phyloP scores from a whole-genome alignment of 2,329 filamentous ascomycete genomes.

The Aureobasidium sp. region DNA sequence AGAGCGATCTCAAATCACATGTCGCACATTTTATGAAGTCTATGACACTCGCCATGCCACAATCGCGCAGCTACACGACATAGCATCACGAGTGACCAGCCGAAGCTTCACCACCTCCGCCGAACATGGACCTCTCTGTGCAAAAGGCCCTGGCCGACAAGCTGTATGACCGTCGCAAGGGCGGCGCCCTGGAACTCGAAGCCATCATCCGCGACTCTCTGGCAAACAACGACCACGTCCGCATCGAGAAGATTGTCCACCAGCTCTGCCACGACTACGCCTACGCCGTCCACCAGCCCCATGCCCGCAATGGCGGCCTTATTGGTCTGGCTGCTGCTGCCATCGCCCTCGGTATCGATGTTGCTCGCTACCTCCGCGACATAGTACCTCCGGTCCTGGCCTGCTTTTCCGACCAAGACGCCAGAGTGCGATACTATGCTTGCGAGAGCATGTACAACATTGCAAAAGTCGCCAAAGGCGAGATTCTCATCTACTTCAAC shows the following conservation, averaged over 20 bases:
- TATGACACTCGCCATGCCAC: neutral
- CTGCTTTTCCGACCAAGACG: conserved; percentile 97
- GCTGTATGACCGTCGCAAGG: conserved; percentile 96
- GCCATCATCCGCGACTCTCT: conserved; percentile 80
- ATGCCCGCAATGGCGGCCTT: conserved; percentile 90
- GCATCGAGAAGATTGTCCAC: conserved; percentile 79
- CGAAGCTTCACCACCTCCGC: neutral
- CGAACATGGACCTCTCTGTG: conserved; percentile 72
- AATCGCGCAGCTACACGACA: neutral
- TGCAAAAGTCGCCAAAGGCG: conserved; percentile 96
- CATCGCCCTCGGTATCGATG: conserved; percentile 84
- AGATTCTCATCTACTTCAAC: conserved; percentile 96
- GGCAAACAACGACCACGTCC: conserved; percentile 64
- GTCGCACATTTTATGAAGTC: neutral
- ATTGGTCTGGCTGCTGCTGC: conserved; percentile 93
- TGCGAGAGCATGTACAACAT: conserved; percentile 99
- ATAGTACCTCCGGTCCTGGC: conserved; percentile 95
- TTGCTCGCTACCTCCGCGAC: conserved; percentile 82
- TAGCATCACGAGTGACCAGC: neutral
- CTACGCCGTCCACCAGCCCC: conserved; percentile 92
- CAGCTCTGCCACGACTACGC: conserved; percentile 97
- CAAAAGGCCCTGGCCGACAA: conserved; percentile 93
- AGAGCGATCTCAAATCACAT: neutral
- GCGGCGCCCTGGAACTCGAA: conserved; percentile 94
- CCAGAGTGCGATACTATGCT: conserved; percentile 91